These are phyloP conservation scores for Calvatia gigantea DNA, from an alignment of 768 basidiomycete genomes.

Conservation along the genomic window DNA sequence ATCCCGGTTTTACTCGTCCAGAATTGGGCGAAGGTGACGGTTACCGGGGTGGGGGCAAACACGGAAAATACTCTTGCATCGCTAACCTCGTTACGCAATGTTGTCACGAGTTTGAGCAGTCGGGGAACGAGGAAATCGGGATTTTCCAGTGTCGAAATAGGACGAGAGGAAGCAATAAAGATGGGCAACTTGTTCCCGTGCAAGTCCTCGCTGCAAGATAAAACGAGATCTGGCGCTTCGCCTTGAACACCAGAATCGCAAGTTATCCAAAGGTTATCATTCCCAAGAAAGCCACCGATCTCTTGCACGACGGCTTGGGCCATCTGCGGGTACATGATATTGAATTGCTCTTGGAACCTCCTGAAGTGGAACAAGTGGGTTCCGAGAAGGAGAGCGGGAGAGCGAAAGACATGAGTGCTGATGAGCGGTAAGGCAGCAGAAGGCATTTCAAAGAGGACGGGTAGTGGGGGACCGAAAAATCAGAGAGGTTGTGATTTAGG, in stretches of 20 bases:
- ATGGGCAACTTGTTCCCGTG: slow-evolving; percentile 46
- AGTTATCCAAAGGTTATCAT: slow-evolving; percentile 3
- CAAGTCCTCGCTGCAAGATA: slow-evolving; percentile 42
- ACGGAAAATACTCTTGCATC: slow-evolving; percentile 57
- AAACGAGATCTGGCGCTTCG: slow-evolving; percentile 31
- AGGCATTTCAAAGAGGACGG: no score
- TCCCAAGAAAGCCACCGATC: not conserved
- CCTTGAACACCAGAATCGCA: not conserved
- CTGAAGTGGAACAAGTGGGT: not conserved
- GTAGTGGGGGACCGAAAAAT: not conserved
- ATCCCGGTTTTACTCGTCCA: slow-evolving; percentile 51
- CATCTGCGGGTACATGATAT: slow-evolving; percentile 6
- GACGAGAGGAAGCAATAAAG: slow-evolving; percentile 40
- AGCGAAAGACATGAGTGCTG: not conserved
- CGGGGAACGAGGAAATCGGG: slow-evolving; percentile 24
- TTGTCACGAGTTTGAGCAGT: slow-evolving; percentile 29
- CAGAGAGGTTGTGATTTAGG: not conserved
- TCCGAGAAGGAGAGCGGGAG: not conserved
- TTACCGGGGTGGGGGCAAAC: slow-evolving; percentile 51
- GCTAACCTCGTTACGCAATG: slow-evolving; percentile 32
- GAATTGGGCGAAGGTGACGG: slow-evolving; percentile 38
- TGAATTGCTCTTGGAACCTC: not conserved
- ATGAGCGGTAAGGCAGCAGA: not conserved
- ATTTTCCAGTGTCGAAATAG: slow-evolving; percentile 28
- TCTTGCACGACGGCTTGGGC: not conserved